These are phyloP conservation scores for Coniferiporia weirii DNA, from an alignment of 1,284 basidiomycete species.

Conservation along the genomic window DNA sequence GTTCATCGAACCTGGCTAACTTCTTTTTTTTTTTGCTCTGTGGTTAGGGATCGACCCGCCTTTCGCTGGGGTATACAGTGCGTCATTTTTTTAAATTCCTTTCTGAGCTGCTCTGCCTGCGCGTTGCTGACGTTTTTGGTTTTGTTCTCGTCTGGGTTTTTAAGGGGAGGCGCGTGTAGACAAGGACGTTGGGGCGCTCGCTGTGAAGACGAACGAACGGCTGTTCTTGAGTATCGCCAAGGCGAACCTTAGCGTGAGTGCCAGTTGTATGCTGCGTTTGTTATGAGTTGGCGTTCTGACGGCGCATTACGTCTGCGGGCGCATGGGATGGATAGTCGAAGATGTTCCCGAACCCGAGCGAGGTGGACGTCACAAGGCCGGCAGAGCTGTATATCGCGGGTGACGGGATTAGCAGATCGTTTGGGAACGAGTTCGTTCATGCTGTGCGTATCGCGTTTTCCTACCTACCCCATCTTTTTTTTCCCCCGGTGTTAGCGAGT, in stretches of 20 bases:
- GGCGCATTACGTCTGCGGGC: no score
- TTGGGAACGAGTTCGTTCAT: slow-evolving; percentile 42
- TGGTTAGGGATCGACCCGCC: slow-evolving; percentile 45
- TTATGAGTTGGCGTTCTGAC: no score
- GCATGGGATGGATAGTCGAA: slow-evolving; percentile 29
- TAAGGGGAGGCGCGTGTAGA: slow-evolving; percentile 44
- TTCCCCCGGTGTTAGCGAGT: no score
- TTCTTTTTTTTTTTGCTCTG: not conserved
- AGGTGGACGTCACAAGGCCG: slow-evolving; percentile 42
- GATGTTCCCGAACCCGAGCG: slow-evolving; percentile 44
- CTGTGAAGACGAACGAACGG: slow-evolving; percentile 41
- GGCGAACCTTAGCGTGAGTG: slow-evolving; percentile 53
- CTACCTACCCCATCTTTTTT: no score
- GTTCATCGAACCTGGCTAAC: not conserved
- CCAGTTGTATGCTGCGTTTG: not conserved
- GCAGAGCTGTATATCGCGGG: slow-evolving; percentile 46
- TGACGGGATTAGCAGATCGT: slow-evolving; percentile 48
- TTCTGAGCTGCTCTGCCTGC: not conserved
- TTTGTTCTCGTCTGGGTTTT: not conserved
- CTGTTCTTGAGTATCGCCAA: slow-evolving; percentile 56
- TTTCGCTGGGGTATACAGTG: slow-evolving; percentile 46
- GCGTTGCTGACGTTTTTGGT: not conserved
- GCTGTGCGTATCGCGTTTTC: not conserved
- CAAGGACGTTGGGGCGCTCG: slow-evolving; percentile 36
- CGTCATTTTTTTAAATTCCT: slow-evolving; percentile 23